Conservation (phyloP, 495 filamentous ascomycete genomes). For the Cairneyella variabilis region DNA sequence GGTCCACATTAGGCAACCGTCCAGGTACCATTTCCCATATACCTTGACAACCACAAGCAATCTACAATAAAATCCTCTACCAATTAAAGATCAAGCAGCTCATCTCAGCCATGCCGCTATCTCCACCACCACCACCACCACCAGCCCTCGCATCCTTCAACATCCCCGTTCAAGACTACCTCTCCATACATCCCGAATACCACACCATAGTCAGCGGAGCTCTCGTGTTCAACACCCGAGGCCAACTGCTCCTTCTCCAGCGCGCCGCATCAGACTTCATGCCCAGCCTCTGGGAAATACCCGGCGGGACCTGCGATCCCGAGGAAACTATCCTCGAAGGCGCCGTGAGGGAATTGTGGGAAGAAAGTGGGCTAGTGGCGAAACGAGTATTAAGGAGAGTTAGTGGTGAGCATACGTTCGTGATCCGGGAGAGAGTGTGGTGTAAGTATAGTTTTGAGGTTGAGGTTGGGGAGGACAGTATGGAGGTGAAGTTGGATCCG, state of each 20-base stretch:
- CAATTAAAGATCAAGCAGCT: too few species aligned
- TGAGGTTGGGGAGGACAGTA: slow-evolving; percentile 9
- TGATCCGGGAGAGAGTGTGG: background rate
- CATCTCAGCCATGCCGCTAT: background rate
- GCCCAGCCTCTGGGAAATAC: slow-evolving; percentile 11
- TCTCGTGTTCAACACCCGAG: slow-evolving; percentile 3
- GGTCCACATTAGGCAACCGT: too few species aligned
- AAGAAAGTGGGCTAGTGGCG: slow-evolving; percentile 10
- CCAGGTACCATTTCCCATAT: too few species aligned
- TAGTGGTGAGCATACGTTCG: background rate
- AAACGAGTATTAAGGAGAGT: slow-evolving; percentile 1
- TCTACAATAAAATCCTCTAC: too few species aligned
- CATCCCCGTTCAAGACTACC: slow-evolving; percentile 7
- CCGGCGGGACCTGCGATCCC: slow-evolving; percentile 2
- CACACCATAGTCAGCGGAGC: background rate
- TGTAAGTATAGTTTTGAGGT: slow-evolving; percentile 12
- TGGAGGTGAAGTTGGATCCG: slow-evolving; percentile 9
- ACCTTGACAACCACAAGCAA: too few species aligned
- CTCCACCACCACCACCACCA: background rate
- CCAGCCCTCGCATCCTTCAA: background rate
- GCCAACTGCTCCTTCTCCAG: slow-evolving; percentile 1
- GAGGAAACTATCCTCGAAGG: slow-evolving; percentile 6
- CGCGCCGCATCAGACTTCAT: slow-evolving; percentile 6
- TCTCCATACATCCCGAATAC: background rate
- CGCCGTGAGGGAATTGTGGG: slow-evolving; percentile 5